Evolutionary conservation across 1,284 basidiomycete species (phyloP), one percentile per base, ranked within the genome.

Genomic region (Veloporphyrellus conicus): DNA sequence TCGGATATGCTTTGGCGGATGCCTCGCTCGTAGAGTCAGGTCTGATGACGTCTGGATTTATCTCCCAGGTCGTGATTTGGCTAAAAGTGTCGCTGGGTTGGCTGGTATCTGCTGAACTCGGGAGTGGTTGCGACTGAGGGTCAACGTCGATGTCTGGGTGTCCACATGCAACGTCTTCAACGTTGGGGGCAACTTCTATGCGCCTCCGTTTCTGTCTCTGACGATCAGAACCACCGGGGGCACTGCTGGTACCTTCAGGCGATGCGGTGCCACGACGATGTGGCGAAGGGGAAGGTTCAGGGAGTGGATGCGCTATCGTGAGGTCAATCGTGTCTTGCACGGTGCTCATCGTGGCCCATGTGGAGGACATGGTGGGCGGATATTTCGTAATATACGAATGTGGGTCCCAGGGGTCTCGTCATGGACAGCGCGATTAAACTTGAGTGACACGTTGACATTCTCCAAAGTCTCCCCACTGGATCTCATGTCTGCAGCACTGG

Each of bases 31-130:
- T 22, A 20, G 28, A 18, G 5, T 4, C 28, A 10, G 29, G 28
- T 14, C 3, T 3, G 25, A 19, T 2, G 16, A 63, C 18, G 22
- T 53, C 49, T 19, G 44, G 36, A 12, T 52, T 44, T 4, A 61
- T 53, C 6, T 54, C 48, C 61, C 61, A 61, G 1, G 49, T 63
- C 29, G 60, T 48, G 41, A 61, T 32, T 3, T 43, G 62, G 19
- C 44, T 23, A 10, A 38, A 34, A 27, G 12, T 28, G 31, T n/a
- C n/a, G n/a, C 29, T 39, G 2, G 35, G 12, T 22, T 48, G 53
- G 40, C 33, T 43, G 32, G 42, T 20, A 25, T 33, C 34, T 22
- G 36, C 6, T n/a, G n/a, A n/a, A n/a, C n/a, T 14, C 38, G 28
- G 5, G 19, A 27, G 31, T 9, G n/a, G 39, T 8, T n/a, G 25